Evolutionary conservation across 1,284 basidiomycete species (phyloP).

Genomic region (Lentinula novae-zelandiae): DNA sequence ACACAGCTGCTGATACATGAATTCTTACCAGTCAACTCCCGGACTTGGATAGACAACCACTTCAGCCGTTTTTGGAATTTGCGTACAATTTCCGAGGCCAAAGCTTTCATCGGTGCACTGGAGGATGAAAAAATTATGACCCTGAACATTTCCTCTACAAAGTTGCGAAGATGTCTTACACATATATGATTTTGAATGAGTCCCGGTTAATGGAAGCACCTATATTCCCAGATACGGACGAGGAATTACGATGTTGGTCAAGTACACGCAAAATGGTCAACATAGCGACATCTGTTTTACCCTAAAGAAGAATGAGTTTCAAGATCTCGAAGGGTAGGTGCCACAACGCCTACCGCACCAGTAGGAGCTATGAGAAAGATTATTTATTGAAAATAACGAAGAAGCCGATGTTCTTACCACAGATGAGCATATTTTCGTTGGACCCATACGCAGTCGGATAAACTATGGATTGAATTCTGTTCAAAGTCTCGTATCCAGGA

Average conservation of each 20-base stretch:
- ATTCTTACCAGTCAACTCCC: constrained; percentile 81
- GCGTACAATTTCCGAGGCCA: constrained; percentile 93
- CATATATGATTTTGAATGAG: constrained; percentile 96
- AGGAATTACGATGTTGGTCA: constrained; percentile 58
- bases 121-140: constrained; percentile 1
- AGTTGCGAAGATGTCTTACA: constrained; percentile 46
- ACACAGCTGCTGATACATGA: neutral
- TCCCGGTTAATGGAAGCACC: constrained; percentile 62
- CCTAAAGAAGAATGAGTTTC: constrained; percentile 45
- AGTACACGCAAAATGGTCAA: constrained; percentile 89
- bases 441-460: constrained; percentile 91
- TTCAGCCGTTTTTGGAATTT: constrained; percentile 90
- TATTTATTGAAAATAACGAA: neutral
- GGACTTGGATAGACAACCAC: constrained; percentile 86
- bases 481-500: constrained; percentile 83
- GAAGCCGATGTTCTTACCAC: constrained; percentile 56
- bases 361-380: constrained; percentile 68
- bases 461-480: constrained; percentile 94
- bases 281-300: constrained; percentile 99
- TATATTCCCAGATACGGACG: constrained; percentile 33
- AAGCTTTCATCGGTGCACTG: constrained; percentile 97
- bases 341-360: constrained; percentile 70
- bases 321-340: neutral
- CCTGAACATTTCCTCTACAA: neutral
- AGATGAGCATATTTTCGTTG: constrained; percentile 96